Conservation (phyloP, 2,329 filamentous ascomycete genomes). For the Colletotrichum sp. region DNA sequence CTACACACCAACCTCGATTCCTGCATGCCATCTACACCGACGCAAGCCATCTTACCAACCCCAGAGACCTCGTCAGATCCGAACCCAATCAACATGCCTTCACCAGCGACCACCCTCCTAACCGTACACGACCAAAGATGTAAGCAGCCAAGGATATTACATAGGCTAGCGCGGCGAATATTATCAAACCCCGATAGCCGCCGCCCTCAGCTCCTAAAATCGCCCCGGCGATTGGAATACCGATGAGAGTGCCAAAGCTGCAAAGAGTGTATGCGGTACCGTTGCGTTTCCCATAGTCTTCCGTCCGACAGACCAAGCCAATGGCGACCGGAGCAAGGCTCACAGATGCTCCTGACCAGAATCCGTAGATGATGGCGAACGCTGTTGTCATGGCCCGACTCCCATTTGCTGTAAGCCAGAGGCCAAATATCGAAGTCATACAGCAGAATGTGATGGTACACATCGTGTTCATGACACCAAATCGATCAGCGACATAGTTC, state of each 20-base stretch:
- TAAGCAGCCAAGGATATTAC: neutral
- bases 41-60: neutral
- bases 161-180: neutral
- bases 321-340: constrained; percentile 74
- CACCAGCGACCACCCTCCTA: neutral
- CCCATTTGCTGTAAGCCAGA: neutral
- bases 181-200: neutral
- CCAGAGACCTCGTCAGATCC: neutral
- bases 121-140: neutral
- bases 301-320: constrained; percentile 62
- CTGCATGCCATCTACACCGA: neutral
- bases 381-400: constrained; percentile 58
- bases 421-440: neutral
- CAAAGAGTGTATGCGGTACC: neutral
- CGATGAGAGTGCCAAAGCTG: neutral
- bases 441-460: neutral
- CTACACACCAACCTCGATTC: neutral
- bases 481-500: neutral
- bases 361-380: constrained; percentile 71
- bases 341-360: constrained; percentile 74
- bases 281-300: neutral
- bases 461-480: neutral
- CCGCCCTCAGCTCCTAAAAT: neutral
- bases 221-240: neutral
- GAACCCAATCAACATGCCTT: neutral